Evolutionary conservation across 2,329 filamentous ascomycete genomes (phyloP).

Genomic region (Aspergillus ruber): DNA sequence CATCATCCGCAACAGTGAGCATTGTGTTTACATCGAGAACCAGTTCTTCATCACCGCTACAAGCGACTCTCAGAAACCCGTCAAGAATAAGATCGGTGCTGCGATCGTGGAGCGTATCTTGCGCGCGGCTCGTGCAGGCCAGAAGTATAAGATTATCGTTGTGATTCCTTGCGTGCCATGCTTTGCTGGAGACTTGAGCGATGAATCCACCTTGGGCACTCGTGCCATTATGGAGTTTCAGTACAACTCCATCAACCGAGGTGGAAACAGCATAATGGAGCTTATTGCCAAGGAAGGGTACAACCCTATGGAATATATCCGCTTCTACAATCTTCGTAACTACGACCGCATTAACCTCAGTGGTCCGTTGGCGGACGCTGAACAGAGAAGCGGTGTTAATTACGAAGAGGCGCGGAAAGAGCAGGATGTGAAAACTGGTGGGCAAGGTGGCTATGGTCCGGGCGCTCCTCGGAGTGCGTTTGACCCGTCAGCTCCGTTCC

Average conservation of each 20-base stretch:
- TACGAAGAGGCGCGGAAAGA: constrained; percentile 41
- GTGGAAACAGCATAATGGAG: constrained; percentile 84
- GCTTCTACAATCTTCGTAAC: constrained; percentile 87
- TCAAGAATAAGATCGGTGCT: constrained; percentile 84
- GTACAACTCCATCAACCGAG: constrained; percentile 91
- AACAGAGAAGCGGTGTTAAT: constrained; percentile 38
- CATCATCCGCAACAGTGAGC: constrained; percentile 77
- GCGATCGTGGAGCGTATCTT: constrained; percentile 90
- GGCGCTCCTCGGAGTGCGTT: constrained; percentile 26
- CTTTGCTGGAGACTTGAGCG: constrained; percentile 83
- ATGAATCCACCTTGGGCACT: constrained; percentile 77
- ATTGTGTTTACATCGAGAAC: constrained; percentile 96
- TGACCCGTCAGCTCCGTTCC: constrained; percentile 46
- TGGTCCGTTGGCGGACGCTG: constrained; percentile 28
- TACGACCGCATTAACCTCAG: constrained; percentile 77
- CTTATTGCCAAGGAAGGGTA: constrained; percentile 68
- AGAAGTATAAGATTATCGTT: constrained; percentile 87
- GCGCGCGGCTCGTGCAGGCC: constrained; percentile 67
- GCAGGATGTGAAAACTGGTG: constrained; percentile 41
- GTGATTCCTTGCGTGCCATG: constrained; percentile 87
- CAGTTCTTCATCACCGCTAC: constrained; percentile 98
- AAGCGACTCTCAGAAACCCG: constrained; percentile 72
- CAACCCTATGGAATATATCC: constrained; percentile 76
- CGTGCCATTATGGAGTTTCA: constrained; percentile 98
- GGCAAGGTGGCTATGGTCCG: constrained; percentile 39